Conservation (phyloP, 2,329 filamentous ascomycete species). For the Claviceps spartinae region DNA sequence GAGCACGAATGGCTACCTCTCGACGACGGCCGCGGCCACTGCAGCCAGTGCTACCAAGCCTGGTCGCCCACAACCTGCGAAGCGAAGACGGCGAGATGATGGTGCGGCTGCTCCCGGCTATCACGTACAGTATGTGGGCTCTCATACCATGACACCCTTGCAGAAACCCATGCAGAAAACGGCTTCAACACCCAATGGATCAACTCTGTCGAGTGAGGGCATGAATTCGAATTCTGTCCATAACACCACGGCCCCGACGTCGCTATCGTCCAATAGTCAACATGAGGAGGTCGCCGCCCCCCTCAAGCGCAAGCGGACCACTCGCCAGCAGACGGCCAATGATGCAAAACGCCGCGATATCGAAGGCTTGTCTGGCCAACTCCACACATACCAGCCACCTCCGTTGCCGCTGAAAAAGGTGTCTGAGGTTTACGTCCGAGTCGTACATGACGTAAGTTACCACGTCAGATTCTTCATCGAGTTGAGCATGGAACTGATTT, state of each 20-base stretch:
- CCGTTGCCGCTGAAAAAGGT: conserved; percentile 84
- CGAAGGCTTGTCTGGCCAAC: conserved; percentile 56
- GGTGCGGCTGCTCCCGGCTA: conserved; percentile 46
- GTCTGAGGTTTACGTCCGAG: conserved; percentile 55
- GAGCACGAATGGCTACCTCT: conserved; percentile 16
- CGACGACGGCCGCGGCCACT: conserved; percentile 13
- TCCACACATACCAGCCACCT: conserved; percentile 71
- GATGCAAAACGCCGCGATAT: conserved; percentile 69
- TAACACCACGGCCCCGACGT: conserved; percentile 82
- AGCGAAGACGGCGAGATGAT: conserved; percentile 58
- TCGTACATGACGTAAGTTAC: conserved; percentile 47
- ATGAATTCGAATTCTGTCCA: conserved; percentile 69
- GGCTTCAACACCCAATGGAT: conserved; percentile 43
- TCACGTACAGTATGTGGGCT: conserved; percentile 56
- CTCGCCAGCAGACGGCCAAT: conserved; percentile 66
- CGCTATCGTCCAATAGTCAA: conserved; percentile 46
- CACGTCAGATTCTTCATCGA: neutral
- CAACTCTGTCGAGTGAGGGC: conserved; percentile 69
- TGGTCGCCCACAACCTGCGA: conserved; percentile 42
- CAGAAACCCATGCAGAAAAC: conserved; percentile 30
- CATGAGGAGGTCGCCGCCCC: conserved; percentile 57
- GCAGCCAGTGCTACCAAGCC: conserved; percentile 8
- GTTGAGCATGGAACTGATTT: neutral
- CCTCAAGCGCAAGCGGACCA: conserved; percentile 74
- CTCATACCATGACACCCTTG: conserved; percentile 58